Evolutionary conservation across 225 moss, liverwort and hornwort species (phyloP), one percentile per base, ranked within the genome.

Genomic region (Rhytidiadelphus loreus): DNA sequence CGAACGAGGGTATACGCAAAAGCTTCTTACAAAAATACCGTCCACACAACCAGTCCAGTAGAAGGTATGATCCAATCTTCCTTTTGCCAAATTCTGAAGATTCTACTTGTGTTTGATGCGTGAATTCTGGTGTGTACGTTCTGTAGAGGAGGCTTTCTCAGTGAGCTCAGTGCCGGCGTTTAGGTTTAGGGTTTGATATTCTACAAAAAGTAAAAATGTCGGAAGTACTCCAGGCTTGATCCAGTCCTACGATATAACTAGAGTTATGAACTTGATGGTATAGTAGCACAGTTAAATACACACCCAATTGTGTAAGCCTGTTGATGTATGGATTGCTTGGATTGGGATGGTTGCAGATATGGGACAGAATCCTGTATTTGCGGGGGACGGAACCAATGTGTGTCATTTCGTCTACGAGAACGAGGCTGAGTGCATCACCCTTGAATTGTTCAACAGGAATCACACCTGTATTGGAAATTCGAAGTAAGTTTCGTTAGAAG

Each of bases 381-480:
- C 66, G 10, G 8, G 48, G 30, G 89, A 91, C 53, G 82, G 79
- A 39, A 79, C 83, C 56, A 76, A 80, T 56, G 74, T 86, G 60
- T 86, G 88, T 66, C 86, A 88, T 84, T 91, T 93, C 30, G 86
- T 20, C 53, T 91, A 62, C 69, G 71, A 60, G 50, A 57, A 86
- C 70, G 55, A 64, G 60, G 19, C 26, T 22, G 88, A 84, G 25
- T 66, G 1, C 68, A 80, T 93, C 78, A 85, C 66, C 37, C 29
- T 93, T 68, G 83, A 91, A 43, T 46, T 93, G 74, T 89, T 88
- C 91, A 91, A 91, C 83, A 88, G 89, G 69, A 89, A 72, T 39
- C 9, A 80, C 19, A 10, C 8, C 37, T 48, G 35, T 11, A 86
- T 93, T 75, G 92, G 92, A 86, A 66, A 15, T 57, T 89, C 83